Conservation (phyloP, 495 filamentous ascomycete genomes). For the Articulospora tetracladia region DNA sequence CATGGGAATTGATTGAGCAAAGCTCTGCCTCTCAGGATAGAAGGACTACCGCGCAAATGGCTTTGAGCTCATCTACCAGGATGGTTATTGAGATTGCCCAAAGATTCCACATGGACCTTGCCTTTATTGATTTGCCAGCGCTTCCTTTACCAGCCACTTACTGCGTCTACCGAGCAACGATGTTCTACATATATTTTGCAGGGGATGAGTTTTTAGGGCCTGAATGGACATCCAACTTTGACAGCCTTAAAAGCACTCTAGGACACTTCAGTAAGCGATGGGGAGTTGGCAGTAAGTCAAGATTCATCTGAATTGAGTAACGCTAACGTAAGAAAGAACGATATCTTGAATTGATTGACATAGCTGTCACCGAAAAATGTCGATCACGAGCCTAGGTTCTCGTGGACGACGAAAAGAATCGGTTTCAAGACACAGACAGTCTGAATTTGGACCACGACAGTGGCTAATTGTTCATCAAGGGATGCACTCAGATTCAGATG, state of each 20-base stretch:
- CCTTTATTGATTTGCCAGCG: constrained; percentile 13
- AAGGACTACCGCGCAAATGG: constrained; percentile 7
- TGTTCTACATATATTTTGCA: constrained; percentile 18
- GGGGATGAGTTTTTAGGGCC: constrained; percentile 10
- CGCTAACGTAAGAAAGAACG: constrained; percentile 1
- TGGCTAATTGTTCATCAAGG: too few relatives aligned
- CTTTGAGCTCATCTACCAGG: constrained; percentile 14
- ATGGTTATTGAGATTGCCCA: constrained; percentile 18
- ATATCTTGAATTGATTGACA: constrained; percentile 11
- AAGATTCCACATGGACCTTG: constrained; percentile 14
- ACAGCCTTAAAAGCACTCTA: constrained; percentile 11
- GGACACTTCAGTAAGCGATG: constrained; percentile 12
- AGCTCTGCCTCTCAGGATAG: background rate
- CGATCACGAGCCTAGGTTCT: background rate
- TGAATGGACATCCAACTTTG: constrained; percentile 11
- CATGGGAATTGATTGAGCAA: constrained; percentile 1
- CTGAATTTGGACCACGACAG: background rate
- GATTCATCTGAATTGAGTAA: background rate
- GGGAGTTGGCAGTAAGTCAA: constrained; percentile 16
- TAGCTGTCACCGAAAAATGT: background rate
- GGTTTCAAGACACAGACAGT: background rate
- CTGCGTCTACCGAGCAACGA: constrained; percentile 8
- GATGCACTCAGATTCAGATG: too few relatives aligned
- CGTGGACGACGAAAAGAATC: background rate
- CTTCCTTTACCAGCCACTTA: constrained; percentile 17